Evolutionary conservation across 495 filamentous ascomycete genomes (phyloP), one percentile per base, ranked within the genome.

Genomic region (Penicillium riverlandense): DNA sequence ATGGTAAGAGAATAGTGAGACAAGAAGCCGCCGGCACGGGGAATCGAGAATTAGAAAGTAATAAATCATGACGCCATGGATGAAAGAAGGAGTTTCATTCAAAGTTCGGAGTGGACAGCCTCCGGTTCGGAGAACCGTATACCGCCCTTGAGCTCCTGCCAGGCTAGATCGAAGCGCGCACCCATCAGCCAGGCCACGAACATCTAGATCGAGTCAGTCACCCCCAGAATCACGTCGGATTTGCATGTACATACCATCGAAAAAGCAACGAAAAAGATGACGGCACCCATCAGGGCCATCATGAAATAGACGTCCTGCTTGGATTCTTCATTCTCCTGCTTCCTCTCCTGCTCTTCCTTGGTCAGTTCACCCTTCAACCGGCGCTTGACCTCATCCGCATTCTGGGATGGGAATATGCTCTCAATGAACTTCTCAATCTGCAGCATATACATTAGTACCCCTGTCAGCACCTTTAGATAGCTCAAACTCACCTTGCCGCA

Each of bases 401-500:
- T 71, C 50, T 86, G 82, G 11, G 80, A 78, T 6, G 92, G 92
- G 80, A 90, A 98, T 55, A 98, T 84, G 7, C 80, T 79, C 62
- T 98, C 92, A 52, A 97, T 95, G 64, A 95, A 98, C 75, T 95
- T 88, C 60, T 98, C 92, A 40, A 96, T 87, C 89, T 96, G 55
- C 15, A 40, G 11, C 28, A 31, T 29, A n/a, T 36, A 53, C 46
- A 63, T 68, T 29, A 53, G 37, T 37, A 38, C 7, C 4, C 22
- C n/a, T 29, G 28, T 8, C 0, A 37, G 11, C 22, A 22, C 4
- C 22, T 22, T 22, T 22, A 6, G 22, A 22, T 22, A 22, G 22
- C 22, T 22, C 22, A 22, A 22, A 4, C 78, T 52, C 72, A 94
- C 90, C 79, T 87, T 86, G 50, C 82, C 92, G 56, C 90, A 96